Base-by-base conservation (phyloP, 441 rosid genomes). In the Arabidopsis hybrid region DNA sequence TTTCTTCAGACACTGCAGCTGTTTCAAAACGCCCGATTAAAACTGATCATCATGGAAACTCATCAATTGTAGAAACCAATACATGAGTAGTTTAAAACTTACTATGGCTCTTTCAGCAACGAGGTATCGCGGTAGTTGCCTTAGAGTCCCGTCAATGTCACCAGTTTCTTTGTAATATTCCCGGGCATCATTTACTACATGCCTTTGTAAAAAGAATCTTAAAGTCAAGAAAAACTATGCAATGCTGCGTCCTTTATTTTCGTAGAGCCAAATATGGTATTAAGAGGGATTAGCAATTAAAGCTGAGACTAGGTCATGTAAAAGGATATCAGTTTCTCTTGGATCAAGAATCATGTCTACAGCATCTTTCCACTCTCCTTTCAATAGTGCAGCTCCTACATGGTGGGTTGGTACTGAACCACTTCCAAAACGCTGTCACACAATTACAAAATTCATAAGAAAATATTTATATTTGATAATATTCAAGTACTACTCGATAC, bases 311-410 rank as follows among this genome's bases (percentile, higher is more conserved):
- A 67, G 13, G 75, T 51, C 62, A 49, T 52, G 67, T 18, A 21
- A 74, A 85, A 91, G 98, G 98, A 96, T 96, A 96, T 96, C 99
- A 71, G 90, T 95, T 78, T 91, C 96, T 83, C 98, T 91, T 57
- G 98, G 99, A 85, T 96, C 89, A 77, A 96, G 99, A 82, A 93
- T 88, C 92, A 87, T 78, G 84, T 77, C 83, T 45, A 87, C 90
- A 3, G 92, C 97, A 74, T 74, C 82, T 85, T 85, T 81, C 99
- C 99, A 96, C 72, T 96, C 99, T 83, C 98, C 99, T 77, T 84
- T 84, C 45, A 93, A 81, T 80, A 96, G 79, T 67, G 92, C 86
- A 21, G 96, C 92, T 65, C 99, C 99, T 69, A 93, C 69, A 79
- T 85, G 85, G 83, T 96, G 94, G 43, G 99, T 96, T 71, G 99